Evolutionary conservation across 2,329 filamentous ascomycete genomes (phyloP), one percentile per base, ranked within the genome.

Genomic region (Fusarium sp.): DNA sequence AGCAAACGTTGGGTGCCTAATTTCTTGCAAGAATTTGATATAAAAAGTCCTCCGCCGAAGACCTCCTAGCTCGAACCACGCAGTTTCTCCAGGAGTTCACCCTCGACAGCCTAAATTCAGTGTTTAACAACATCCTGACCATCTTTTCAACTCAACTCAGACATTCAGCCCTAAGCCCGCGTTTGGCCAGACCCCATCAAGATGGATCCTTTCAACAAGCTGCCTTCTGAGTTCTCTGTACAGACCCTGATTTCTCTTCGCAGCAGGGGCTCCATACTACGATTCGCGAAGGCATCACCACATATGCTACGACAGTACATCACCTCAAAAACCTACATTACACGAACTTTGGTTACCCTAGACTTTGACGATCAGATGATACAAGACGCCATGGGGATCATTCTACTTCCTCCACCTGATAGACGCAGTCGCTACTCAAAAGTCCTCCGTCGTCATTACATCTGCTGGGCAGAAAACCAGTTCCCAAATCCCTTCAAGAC

Each of bases 301-400:
- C 2, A 16, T 20, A 69, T 75, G 48, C 63, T 75, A 13, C n/a
- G 24, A 6, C 50, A 67, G 29, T 73, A 69, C 48, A 18, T 65
- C 11, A 18, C 20, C 24, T 59, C 69, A 8, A 72, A 57, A 41
- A 20, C 9, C 4, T 52, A 35, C 16, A 52, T 73, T n/a, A n/a
- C 50, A 41, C 39, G 59, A 13, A 35, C 8, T 14, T 20, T 61
- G 4, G 22, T 73, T 13, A n/a, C 62, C 13, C 22, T 37, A 16
- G 71, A 75, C 13, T 27, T 73, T 5, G 65, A 75, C 22, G 9
- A 45, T 2, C 5, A 59, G 4, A 74, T 71, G 67, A 67, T 63
- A 2, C 73, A 75, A 24, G 64, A 75, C 4, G 66, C 69, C 4
- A 70, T 66, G 64, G 64, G 52, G 14, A 64, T 75, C 9, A 65